Base-by-base conservation (phyloP, 139 green algal species). In the Haematococcus sp. region DNA sequence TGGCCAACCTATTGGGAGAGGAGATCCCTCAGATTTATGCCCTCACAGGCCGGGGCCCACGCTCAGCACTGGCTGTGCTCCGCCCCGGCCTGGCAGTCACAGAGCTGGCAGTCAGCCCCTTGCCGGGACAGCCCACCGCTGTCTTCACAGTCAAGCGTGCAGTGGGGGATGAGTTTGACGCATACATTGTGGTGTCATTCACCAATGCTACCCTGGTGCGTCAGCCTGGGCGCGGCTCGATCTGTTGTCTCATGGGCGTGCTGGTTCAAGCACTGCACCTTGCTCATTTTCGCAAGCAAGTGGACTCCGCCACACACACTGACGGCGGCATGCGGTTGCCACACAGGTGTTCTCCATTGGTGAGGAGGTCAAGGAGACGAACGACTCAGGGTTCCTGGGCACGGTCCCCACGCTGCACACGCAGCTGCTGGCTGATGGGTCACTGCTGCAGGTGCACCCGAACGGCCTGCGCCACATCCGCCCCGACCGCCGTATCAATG, bases 141-240 rank as follows among this genome's bases (percentile, higher is more conserved):
- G 90, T 98, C 9, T 98, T 91, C 86, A 98, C 95, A 15, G 73
- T 97, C 27, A 83, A 85, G 34, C 82, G 84, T 27, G 75, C 68
- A 35, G 68, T 74, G 4, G 73, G 60, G 20, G 93, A 98, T 68
- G 90, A 95, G 56, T 95, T 89, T 71, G 95, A 99, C 75, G 83
- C 87, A 4, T 98, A 93, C 90, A 98, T 99, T 69, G 86, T 99
- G 16, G 95, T 99, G 56, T 97, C 90, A 23, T 99, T 99, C 85
- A 78, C 76, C 64, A 98, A 98, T 64, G 95, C 93, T 27, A 99
- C 96, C 1, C 90, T 99, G 80, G 93, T 94, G 64, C 23, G 88
- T 22, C 17, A n/a, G 1, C 1, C 16, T 40, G 25, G 55, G n/a
- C 31, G 31, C 71, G 22, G 16, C 43, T 40, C 4, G 4, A 27